Evolutionary conservation across 164 flowering plant genomes (phyloP).

Genomic region (Pachysandra terminalis): DNA sequence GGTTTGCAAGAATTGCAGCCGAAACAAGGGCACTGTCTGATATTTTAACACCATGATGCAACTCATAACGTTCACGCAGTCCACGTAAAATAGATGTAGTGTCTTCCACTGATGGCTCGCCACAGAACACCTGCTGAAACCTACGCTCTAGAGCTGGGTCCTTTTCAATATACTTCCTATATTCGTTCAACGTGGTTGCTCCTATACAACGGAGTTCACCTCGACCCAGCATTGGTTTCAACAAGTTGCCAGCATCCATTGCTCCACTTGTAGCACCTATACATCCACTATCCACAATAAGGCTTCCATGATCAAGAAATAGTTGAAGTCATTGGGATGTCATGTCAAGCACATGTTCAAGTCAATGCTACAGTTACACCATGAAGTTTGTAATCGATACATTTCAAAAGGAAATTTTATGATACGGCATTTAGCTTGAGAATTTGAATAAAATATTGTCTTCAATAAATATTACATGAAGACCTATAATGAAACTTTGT

Average conservation of each 20-base stretch:
- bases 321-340: background rate
- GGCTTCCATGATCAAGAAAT: conserved; percentile 6
- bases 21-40: conserved; percentile 92
- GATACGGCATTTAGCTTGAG: too few species aligned
- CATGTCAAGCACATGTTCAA: background rate
- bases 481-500: too few species aligned
- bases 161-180: conserved; percentile 91
- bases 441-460: too few species aligned
- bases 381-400: background rate
- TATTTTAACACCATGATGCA: conserved; percentile 96
- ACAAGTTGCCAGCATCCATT: conserved; percentile 94
- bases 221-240: conserved; percentile 96
- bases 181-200: conserved; percentile 88
- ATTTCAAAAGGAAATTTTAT: too few species aligned
- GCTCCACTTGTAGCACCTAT: conserved; percentile 91
- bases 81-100: conserved; percentile 95
- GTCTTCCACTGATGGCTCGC: conserved; percentile 90
- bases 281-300: conserved; percentile 6
- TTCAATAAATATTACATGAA: too few species aligned
- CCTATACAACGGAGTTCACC: conserved; percentile 97
- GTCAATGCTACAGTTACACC: background rate
- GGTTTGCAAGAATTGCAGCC: conserved; percentile 86
- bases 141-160: conserved; percentile 95
- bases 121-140: conserved; percentile 92
- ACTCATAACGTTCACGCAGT: conserved; percentile 83